Percentiles rank a stretch among this genome's conserved stretches.
phyloP scores from a whole-genome alignment of 179 eudicot species.

The Drosera spatulata region DNA sequence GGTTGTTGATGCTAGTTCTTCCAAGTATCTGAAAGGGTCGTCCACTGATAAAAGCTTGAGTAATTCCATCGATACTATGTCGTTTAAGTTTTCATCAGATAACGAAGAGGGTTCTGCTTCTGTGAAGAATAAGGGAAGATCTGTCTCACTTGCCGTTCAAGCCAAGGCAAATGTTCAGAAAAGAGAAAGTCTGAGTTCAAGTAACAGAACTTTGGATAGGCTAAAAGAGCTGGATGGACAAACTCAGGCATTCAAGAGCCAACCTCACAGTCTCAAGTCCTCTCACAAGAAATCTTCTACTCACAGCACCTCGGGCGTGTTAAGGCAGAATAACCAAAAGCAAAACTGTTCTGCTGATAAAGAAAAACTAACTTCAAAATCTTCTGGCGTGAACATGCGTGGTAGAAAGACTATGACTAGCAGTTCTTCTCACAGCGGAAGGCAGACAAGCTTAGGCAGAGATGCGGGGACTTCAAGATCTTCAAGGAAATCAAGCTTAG shows the following conservation, averaged over 20 bases:
- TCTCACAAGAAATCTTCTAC: slow-evolving; percentile 37
- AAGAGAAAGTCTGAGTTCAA: slow-evolving; percentile 49
- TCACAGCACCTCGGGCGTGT: slow-evolving; percentile 29
- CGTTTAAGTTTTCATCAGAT: slow-evolving; percentile 24
- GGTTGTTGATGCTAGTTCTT: slow-evolving; percentile 42
- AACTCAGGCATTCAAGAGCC: slow-evolving; percentile 32
- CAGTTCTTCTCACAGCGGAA: slow-evolving; percentile 23
- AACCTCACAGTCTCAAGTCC: slow-evolving; percentile 31
- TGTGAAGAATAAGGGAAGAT: slow-evolving; percentile 43
- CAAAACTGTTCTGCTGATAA: slow-evolving; percentile 47
- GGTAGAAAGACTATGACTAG: slow-evolving; percentile 34
- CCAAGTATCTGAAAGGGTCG: slow-evolving; percentile 44
- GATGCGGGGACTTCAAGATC: slow-evolving; percentile 27
- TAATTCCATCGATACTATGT: slow-evolving; percentile 26
- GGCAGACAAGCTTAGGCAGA: slow-evolving; percentile 27
- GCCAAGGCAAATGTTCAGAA: slow-evolving; percentile 93
- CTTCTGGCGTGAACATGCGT: slow-evolving; percentile 19
- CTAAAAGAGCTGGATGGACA: slow-evolving; percentile 33
- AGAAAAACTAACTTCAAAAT: slow-evolving; percentile 39
- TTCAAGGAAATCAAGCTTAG: slow-evolving; percentile 50
- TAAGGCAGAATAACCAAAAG: slow-evolving; percentile 81
- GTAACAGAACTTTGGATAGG: slow-evolving; percentile 19
- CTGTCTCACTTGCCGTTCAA: slow-evolving; percentile 83
- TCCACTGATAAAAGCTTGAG: slow-evolving; percentile 62
- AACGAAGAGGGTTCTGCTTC: slow-evolving; percentile 35